Evolutionary conservation across 768 basidiomycete species (phyloP), one percentile per base, ranked within the genome.

Genomic region (Artomyces pyxidatus): DNA sequence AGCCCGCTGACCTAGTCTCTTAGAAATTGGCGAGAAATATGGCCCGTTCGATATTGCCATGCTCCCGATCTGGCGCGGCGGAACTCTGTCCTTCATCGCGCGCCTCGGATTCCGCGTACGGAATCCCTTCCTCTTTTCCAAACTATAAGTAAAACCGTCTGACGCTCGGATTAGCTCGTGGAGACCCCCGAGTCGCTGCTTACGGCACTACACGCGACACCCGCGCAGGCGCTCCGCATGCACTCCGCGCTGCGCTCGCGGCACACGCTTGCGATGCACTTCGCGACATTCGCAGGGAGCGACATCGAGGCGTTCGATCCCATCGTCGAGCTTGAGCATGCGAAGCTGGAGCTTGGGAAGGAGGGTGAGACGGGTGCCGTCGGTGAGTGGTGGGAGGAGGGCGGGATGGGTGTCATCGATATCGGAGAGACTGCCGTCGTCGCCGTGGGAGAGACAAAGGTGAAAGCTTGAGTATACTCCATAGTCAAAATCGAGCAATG

Each of bases 21-120:
- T 49, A 68, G 71, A 72, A 50, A 69, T 73, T 37, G 72, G 72
- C 2, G 46, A 61, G 6, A 61, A 60, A 48, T 66, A 63, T 27
- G 69, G 69, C 0, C 72, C 71, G 1, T 65, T 73, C 37, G 67
- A 71, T 55, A 51, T 72, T 16, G 65, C 70, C 3, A 66, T 72
- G 58, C 55, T 73, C 1, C 72, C 72, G 12, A 71, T 73, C 26
- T 73, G 72, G 72, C 64, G 70, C 9, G 72, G 72, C 17, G 71
- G 69, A 14, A 60, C 69, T 12, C 60, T 73, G 11, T 65, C 66
- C 3, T 64, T 70, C 45, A 53, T 74, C 37, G 61, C 63, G 6
- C 61, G 65, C 8, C 53, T 68, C 23, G 72, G 72, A 7, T 59
- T 69, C 28, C 57, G 65, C 10, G 72, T 72, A 44, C 44, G 70